Conservation (phyloP, 331 rosid genomes). For the Acacia pycnantha region DNA sequence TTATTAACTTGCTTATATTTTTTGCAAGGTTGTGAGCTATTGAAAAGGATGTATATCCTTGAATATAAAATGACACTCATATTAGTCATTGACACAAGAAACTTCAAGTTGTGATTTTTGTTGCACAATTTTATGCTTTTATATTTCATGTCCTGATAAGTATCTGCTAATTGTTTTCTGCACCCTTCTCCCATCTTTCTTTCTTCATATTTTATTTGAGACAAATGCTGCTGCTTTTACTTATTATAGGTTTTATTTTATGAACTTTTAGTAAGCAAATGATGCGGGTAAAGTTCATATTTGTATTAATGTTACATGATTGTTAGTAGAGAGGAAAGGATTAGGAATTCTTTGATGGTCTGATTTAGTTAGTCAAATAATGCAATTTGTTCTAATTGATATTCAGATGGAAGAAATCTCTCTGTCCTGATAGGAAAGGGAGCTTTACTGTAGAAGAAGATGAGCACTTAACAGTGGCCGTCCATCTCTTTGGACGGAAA, state of each 20-base stretch:
- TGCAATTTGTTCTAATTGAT: conserved; percentile 19
- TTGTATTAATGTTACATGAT: neutral
- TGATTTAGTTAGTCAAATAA: conserved; percentile 14
- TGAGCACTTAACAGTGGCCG: conserved; percentile 72
- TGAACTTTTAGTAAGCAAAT: neutral
- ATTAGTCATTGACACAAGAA: neutral
- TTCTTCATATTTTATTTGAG: neutral
- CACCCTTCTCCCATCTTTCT: neutral
- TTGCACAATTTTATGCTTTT: neutral
- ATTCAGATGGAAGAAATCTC: conserved; percentile 84
- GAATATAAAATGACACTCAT: conserved; percentile 10
- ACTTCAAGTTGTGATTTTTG: neutral
- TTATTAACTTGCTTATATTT: neutral
- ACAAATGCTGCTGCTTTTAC: neutral
- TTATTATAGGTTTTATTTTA: neutral
- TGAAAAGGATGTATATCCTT: neutral
- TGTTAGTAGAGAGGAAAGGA: conserved; percentile 7
- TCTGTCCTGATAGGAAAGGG: conserved; percentile 77
- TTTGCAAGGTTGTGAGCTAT: conserved; percentile 14
- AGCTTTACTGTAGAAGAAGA: conserved; percentile 76
- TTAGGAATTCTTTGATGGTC: conserved; percentile 12
- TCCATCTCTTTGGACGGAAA: conserved; percentile 82
- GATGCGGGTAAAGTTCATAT: neutral
- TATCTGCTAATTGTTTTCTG: neutral
- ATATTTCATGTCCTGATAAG: neutral